Evolutionary conservation across 805 yeast species (phyloP).

Genomic region (Wickerhamomyces xylosicus): DNA sequence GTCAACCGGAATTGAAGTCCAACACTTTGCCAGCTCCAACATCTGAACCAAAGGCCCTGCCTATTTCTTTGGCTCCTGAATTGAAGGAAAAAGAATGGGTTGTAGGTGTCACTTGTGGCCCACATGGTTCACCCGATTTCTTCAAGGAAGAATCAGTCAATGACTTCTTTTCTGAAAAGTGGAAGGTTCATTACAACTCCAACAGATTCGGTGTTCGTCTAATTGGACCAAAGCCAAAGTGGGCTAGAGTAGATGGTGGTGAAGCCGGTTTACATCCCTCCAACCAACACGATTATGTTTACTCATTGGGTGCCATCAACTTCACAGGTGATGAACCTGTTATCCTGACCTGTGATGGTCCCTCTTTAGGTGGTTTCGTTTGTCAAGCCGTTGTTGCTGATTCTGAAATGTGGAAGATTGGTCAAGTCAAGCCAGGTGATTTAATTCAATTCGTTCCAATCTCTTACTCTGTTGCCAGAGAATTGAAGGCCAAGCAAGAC

Average conservation of each 20-base stretch:
- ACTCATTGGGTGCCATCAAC: constrained; percentile 92
- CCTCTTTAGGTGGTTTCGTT: constrained; percentile 94
- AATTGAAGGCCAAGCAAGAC: constrained; percentile 54
- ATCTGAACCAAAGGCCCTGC: constrained; percentile 49
- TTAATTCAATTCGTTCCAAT: constrained; percentile 71
- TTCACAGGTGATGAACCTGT: constrained; percentile 99
- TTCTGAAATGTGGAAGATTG: constrained; percentile 97
- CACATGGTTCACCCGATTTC: constrained; percentile 96
- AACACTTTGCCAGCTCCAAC: constrained; percentile 67
- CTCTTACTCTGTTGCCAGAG: constrained; percentile 54
- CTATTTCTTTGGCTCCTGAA: constrained; percentile 30
- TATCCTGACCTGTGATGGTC: constrained; percentile 93
- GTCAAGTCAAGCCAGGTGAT: constrained; percentile 96
- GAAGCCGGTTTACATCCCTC: constrained; percentile 98
- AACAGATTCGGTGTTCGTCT: constrained; percentile 94
- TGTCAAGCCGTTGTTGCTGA: constrained; percentile 94
- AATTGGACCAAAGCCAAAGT: constrained; percentile 90
- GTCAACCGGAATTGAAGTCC: constrained; percentile 60
- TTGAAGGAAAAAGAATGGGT: constrained; percentile 43
- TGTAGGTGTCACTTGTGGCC: constrained; percentile 93
- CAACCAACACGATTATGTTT: constrained; percentile 96
- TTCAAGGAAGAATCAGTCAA: constrained; percentile 66
- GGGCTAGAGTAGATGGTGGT: constrained; percentile 97
- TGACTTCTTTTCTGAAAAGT: constrained; percentile 64
- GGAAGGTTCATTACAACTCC: constrained; percentile 97